phyloP scores from a whole-genome alignment of 1,139 yeast species.

The Debaryomycetaceae sp. region DNA sequence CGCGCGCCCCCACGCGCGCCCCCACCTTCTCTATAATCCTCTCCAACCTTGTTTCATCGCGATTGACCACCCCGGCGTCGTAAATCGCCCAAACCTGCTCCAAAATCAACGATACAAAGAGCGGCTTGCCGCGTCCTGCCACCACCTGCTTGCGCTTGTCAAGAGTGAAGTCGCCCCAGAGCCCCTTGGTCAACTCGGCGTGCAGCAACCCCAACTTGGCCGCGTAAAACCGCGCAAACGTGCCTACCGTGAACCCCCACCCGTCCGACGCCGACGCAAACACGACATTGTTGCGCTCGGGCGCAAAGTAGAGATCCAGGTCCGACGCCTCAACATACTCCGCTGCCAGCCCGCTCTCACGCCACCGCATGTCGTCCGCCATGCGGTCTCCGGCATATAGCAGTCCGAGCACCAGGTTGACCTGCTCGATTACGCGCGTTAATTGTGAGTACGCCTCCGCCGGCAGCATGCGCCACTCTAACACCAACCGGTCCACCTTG shows the following conservation, averaged over 20 bases:
- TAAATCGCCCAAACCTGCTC: conserved; percentile 94
- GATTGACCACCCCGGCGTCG: conserved; percentile 59
- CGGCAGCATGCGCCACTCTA: conserved; percentile 80
- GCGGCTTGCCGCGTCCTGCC: conserved; percentile 63
- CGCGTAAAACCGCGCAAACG: conserved; percentile 83
- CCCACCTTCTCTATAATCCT: conserved; percentile 71
- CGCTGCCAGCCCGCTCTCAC: conserved; percentile 54
- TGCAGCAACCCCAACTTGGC: conserved; percentile 82
- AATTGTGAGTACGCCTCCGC: conserved; percentile 82
- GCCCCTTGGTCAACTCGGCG: conserved; percentile 71
- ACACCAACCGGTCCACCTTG: conserved; percentile 82
- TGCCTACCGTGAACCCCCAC: conserved; percentile 93
- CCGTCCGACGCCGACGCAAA: conserved; percentile 96
- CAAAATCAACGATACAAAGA: conserved; percentile 81
- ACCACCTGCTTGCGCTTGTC: conserved; percentile 86
- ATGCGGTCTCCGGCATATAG: conserved; percentile 92
- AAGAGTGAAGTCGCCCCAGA: conserved; percentile 92
- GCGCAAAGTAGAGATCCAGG: conserved; percentile 81
- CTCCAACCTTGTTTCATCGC: conserved; percentile 66
- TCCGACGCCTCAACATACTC: conserved; percentile 76
- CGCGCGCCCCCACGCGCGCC: conserved; percentile 69
- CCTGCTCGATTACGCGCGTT: conserved; percentile 78
- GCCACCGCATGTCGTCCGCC: conserved; percentile 83
- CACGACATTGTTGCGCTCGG: conserved; percentile 85
- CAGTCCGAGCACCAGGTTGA: conserved; percentile 90